phyloP scores from a whole-genome alignment of 2,329 filamentous ascomycete species.

The Penicillium sp. region DNA sequence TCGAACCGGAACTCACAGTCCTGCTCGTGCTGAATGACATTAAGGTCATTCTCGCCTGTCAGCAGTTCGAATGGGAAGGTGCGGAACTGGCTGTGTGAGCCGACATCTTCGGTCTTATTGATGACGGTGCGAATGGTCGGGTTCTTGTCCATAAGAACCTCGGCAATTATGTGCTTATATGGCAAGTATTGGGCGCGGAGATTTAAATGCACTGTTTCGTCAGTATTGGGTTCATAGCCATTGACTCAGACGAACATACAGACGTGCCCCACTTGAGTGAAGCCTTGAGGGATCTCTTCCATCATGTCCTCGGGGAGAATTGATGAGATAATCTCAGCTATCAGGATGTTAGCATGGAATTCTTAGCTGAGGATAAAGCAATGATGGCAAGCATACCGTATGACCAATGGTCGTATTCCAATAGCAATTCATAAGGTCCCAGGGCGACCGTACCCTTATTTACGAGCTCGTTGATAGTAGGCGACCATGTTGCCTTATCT shows the following conservation, averaged over 20 bases:
- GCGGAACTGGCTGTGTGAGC: constrained; percentile 77
- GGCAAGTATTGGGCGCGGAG: constrained; percentile 77
- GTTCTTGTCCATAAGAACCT: constrained; percentile 89
- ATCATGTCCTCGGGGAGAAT: constrained; percentile 78
- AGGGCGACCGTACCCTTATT: constrained; percentile 66
- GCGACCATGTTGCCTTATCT: constrained; percentile 75
- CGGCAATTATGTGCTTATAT: constrained; percentile 81
- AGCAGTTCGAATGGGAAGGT: constrained; percentile 93
- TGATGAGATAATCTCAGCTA: constrained; percentile 77
- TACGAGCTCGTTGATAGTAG: constrained; percentile 66
- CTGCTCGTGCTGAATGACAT: constrained; percentile 78
- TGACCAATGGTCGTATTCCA: constrained; percentile 84
- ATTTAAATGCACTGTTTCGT: constrained; percentile 74
- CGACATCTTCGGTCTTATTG: constrained; percentile 90
- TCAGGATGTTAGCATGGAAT: constrained; percentile 7
- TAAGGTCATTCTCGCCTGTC: constrained; percentile 74
- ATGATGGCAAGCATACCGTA: constrained; percentile 58
- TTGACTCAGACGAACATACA: constrained; percentile 49
- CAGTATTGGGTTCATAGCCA: constrained; percentile 3
- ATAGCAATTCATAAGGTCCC: constrained; percentile 69
- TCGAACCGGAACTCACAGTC: constrained; percentile 88
- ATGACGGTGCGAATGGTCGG: constrained; percentile 79
- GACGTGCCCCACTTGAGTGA: constrained; percentile 85
- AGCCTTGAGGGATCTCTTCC: constrained; percentile 78
- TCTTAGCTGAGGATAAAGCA: neutral